Conservation (phyloP, 495 filamentous ascomycete species). For the Lichina pygmaea region DNA sequence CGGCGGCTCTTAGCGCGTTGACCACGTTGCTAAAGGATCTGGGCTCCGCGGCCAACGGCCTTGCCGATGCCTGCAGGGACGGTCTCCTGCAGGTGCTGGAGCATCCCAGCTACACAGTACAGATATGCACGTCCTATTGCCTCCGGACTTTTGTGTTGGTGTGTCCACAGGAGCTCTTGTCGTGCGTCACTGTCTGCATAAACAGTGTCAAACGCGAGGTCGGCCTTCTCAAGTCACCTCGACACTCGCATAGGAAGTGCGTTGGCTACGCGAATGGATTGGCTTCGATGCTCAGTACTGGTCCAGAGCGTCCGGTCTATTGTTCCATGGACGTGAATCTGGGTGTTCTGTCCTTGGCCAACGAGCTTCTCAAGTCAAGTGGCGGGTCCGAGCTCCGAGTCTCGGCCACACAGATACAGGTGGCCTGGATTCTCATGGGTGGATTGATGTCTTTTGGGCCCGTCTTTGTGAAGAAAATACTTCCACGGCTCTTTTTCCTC, state of each 20-base stretch:
- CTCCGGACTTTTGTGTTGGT: constrained; percentile 68
- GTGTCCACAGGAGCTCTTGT: constrained; percentile 72
- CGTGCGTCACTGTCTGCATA: constrained; percentile 85
- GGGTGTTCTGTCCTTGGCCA: constrained; percentile 70
- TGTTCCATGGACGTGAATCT: constrained; percentile 91
- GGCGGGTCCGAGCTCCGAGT: constrained; percentile 74
- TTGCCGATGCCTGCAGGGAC: constrained; percentile 64
- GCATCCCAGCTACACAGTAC: constrained; percentile 89
- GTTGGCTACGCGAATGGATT: constrained; percentile 85
- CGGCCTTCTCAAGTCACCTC: constrained; percentile 40
- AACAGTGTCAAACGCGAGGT: constrained; percentile 82
- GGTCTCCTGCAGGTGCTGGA: constrained; percentile 73
- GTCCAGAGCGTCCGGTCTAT: constrained; percentile 65
- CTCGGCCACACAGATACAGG: constrained; percentile 84
- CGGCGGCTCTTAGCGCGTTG: constrained; percentile 53
- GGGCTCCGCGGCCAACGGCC: constrained; percentile 48
- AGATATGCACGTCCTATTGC: constrained; percentile 64
- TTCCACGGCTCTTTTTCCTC: constrained; percentile 79
- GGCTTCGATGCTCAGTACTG: constrained; percentile 73
- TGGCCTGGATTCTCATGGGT: constrained; percentile 92
- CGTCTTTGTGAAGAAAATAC: constrained; percentile 96
- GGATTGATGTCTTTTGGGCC: constrained; percentile 90
- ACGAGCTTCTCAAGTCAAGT: constrained; percentile 76
- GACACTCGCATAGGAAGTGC: constrained; percentile 62
- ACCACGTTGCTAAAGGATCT: constrained; percentile 52